Evolutionary conservation across 2,329 filamentous ascomycete genomes (phyloP), one percentile per base, ranked within the genome.

Genomic region (Zymoseptoria pseudotritici): DNA sequence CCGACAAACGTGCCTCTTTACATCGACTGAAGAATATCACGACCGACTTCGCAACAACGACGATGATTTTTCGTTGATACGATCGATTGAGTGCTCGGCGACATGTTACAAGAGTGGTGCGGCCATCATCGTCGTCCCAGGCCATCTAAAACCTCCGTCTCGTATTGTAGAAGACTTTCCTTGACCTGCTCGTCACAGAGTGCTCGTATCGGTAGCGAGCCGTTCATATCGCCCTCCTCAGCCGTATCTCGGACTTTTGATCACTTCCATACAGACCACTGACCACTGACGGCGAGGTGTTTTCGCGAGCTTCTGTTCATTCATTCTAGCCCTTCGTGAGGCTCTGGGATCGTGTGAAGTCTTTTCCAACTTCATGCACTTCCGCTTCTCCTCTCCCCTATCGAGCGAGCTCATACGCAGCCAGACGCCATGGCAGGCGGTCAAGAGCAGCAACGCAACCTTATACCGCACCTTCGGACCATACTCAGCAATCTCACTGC

Each of bases 401-500:
- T 9, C 3, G 22, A 54, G 20, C 26, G 26, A 36, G 29, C 51
- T 53, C 11, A 53, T 21, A 49, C 36, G 36, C 36, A 46, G 36
- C 36, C 7, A 46, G 36, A 31, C 20, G 56, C n/a, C 50, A 62
- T 62, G 61, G 50, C 58, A 19, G 55, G 20, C 20, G 22, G 50
- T 20, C 50, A 8, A 10, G 26, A 22, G n/a, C 61, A 54, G 49
- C 62, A 60, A n/a, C 53, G 21, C 21, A 53, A 46, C 29, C 70
- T 79, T 9, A 66, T 78, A 42, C 58, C 65, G 11, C 73, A 78
- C 57, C 73, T 80, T 26, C 75, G 76, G 52, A 64, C 70, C 10
- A 72, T 79, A 26, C 74, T 80, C 19, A 67, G 72, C 26, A 71
- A 76, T 55, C 74, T 82, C 55, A 70, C 72, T 53, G 65, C 72